phyloP scores from a whole-genome alignment of 306 rosid species.

The Hippophae rhamnoides region DNA sequence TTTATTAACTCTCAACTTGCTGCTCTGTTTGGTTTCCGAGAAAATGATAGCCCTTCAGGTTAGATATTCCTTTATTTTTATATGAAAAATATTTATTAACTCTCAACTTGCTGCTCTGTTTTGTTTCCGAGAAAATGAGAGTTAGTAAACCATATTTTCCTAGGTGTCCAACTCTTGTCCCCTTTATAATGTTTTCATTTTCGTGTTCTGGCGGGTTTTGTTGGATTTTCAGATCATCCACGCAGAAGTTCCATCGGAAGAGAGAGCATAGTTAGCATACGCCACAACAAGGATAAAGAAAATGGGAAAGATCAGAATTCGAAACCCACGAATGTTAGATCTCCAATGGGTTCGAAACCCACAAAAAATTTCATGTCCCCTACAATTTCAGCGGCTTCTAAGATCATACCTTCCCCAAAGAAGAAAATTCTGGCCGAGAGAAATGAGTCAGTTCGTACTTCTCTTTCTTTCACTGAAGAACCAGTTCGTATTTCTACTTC shows the following conservation, averaged over 20 bases:
- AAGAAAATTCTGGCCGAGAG: conserved; percentile 59
- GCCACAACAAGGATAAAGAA: conserved; percentile 60
- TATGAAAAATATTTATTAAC: neutral
- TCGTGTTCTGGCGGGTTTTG: neutral
- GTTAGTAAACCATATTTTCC: neutral
- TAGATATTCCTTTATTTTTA: neutral
- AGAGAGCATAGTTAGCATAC: conserved; percentile 24
- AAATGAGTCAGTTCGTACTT: conserved; percentile 45
- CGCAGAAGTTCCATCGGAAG: conserved; percentile 36
- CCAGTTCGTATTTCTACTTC: conserved; percentile 23
- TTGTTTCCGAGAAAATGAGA: conserved; percentile 20
- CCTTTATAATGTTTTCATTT: neutral
- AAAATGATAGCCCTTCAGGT: too few species aligned
- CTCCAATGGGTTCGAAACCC: conserved; percentile 46
- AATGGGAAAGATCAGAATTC: conserved; percentile 47
- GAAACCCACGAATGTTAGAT: conserved; percentile 37
- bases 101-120: conserved; percentile 1
- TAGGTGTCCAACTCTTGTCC: too few species aligned
- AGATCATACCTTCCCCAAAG: conserved; percentile 54
- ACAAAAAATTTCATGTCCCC: conserved; percentile 84
- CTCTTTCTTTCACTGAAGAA: conserved; percentile 18
- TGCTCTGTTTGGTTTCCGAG: conserved; percentile 23
- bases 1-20: neutral
- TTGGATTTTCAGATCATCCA: conserved; percentile 33
- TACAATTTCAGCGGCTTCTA: conserved; percentile 73